Evolutionary conservation across 331 rosid species (phyloP).

Genomic region (Acacia concinna): DNA sequence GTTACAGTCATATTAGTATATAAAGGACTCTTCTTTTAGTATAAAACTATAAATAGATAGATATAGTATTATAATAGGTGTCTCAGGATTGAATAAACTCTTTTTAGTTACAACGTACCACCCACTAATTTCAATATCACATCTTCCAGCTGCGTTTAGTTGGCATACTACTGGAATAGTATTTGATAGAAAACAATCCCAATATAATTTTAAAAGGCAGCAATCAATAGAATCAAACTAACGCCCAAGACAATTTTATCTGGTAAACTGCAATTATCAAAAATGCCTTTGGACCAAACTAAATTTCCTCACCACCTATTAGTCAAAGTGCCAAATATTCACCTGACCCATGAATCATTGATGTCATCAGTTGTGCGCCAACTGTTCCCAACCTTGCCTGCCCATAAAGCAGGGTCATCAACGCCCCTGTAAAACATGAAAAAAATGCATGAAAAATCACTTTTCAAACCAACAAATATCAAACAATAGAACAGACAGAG

Average conservation of each 20-base stretch:
- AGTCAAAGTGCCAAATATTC: slow-evolving; percentile 31
- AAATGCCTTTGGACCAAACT: slow-evolving; percentile 1
- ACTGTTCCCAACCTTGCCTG: slow-evolving; percentile 85
- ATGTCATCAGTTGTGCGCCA: slow-evolving; percentile 98
- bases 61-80: background rate
- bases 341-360: slow-evolving; percentile 96
- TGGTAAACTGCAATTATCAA: slow-evolving; percentile 3
- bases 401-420: slow-evolving; percentile 96
- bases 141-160: background rate
- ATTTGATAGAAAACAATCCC: slow-evolving; percentile 1
- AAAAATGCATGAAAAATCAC: background rate
- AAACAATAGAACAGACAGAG: slow-evolving; percentile 15
- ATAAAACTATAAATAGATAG: background rate
- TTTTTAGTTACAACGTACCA: background rate
- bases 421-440: slow-evolving; percentile 65
- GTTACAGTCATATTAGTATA: background rate
- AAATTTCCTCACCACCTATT: background rate
- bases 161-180: background rate
- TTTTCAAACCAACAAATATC: slow-evolving; percentile 25
- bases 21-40: background rate
- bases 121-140: background rate
- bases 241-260: background rate
- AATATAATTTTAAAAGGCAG: slow-evolving; percentile 1
- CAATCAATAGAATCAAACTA: slow-evolving; percentile 15
- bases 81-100: background rate